Base-by-base conservation (phyloP, 257 asterid species). In the Solanum pinnatisectum region DNA sequence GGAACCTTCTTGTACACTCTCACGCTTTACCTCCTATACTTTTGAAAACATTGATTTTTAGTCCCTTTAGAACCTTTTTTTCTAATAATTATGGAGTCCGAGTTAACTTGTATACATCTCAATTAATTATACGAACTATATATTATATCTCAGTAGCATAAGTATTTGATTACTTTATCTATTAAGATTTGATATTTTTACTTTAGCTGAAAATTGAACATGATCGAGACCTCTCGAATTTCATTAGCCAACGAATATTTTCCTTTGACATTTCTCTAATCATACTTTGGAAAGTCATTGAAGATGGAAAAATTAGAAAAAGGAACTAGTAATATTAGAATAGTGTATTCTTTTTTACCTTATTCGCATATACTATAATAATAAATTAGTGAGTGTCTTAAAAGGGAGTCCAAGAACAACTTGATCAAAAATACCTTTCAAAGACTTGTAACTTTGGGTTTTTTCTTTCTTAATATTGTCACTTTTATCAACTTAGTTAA, bases 31-130 rank as follows among this genome's bases (percentile, higher is more conserved):
- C 36, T n/a, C 84, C 13, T 76, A 3, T 39, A 37, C 35, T 39
- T 76, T 23, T 39, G 30, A 76, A 77, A 77, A 40, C 1, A 25
- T 25, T 6, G 8, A 42, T 78, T 40, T 32, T 77, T 78, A 78
- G n/a, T 22, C 84, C 8, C 22, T 37, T 23, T 5, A 0, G 1
- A 60, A 60, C 70, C 1, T 49, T 15, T n/a, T 65, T 65, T 9
- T 23, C 2, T 4, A 10, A 63, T 23, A 23, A 63, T 63, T n/a
- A 63, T 63, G 71, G 3, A 2, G 32, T 23, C 2, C 16, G 14
- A 63, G 14, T 2, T 23, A 59, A 22, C 1, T 22, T 8, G 1
- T 0, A 0, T 0, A 59, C 6, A 23, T 4, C 8, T 68, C 0
- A 6, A 27, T 6, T 27, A 27, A 68, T 67, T 27, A 1, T 7